Evolutionary conservation across 495 filamentous ascomycete species (phyloP), one percentile per base, ranked within the genome.

Genomic region (Diplogelasinospora grovesii): DNA sequence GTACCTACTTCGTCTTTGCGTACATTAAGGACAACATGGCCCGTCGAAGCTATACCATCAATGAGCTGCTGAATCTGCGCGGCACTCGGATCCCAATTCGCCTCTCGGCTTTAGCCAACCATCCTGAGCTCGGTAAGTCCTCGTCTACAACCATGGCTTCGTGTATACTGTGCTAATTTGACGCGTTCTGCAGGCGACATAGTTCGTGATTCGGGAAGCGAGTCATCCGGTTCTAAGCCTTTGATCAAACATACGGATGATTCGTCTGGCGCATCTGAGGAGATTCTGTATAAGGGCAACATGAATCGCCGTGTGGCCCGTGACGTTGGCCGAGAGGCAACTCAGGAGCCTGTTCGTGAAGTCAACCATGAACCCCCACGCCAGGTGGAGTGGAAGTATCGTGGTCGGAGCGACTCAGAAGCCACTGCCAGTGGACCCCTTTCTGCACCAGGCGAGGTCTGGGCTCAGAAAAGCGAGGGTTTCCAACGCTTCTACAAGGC

Each of bases 401-500:
- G 56, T 15, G 68, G 67, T 20, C 57, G 69, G 18, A 57, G 50
- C 19, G 64, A 54, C 5, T 56, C 60, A 0, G 66, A 70, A 33
- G 33, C 48, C 9, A 36, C 48, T 6, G 38, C 52, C 5, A 33
- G 31, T 3, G 61, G 74, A 36, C 73, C 74, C 4, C 51, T 70
- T 39, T 44, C 63, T 13, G 71, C 70, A 2, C 73, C 74, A 7
- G 52, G 59, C 23, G 69, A 61, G 10, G 43, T 60, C 18, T 51
- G 49, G 2, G 61, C 69, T 7, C 74, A 78, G 51, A 56, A 65
- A 35, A 61, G 55, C 6, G 73, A 75, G 49, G 73, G 73, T 19
- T 78, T 78, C 46, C 66, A 71, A 53, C 60, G 64, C 28, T 78
- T 78, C 51, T 75, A 68, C 56, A 67, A 71, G 41, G 74, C 66